Evolutionary conservation across 257 asterid species (phyloP).

Genomic region (Schizonepeta tenuifolia): DNA sequence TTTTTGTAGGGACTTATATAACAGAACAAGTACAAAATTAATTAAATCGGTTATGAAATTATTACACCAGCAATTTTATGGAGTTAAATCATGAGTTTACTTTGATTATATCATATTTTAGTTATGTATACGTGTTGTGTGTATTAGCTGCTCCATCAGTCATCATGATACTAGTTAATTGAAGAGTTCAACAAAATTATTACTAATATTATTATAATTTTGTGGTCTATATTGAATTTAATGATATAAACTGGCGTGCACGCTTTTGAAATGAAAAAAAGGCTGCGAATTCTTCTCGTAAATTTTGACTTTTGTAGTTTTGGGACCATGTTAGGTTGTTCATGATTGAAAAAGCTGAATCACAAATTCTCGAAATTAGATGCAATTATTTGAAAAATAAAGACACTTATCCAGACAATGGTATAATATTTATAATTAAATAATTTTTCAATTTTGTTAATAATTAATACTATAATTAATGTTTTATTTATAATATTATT

Average conservation of each 20-base stretch:
- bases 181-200: background rate
- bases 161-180: background rate
- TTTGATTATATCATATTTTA: background rate
- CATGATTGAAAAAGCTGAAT: conserved; percentile 14
- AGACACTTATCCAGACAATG: too few species aligned
- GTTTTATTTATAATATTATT: too few species aligned
- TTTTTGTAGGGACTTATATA: background rate
- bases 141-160: too few species aligned
- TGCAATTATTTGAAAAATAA: background rate
- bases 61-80: too few species aligned
- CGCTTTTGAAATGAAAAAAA: background rate
- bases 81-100: background rate
- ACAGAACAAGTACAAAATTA: too few species aligned
- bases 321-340: conserved; percentile 17
- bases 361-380: background rate
- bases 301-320: conserved; percentile 1
- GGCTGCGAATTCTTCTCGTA: background rate
- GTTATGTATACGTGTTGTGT: too few species aligned
- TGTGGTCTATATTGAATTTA: background rate
- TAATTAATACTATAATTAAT: too few species aligned
- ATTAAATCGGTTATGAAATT: too few species aligned
- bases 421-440: too few species aligned
- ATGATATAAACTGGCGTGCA: background rate
- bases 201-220: background rate
- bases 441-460: too few species aligned